Evolutionary conservation across 2,329 filamentous ascomycete genomes (phyloP).

Genomic region (Aspergillus hortae): DNA sequence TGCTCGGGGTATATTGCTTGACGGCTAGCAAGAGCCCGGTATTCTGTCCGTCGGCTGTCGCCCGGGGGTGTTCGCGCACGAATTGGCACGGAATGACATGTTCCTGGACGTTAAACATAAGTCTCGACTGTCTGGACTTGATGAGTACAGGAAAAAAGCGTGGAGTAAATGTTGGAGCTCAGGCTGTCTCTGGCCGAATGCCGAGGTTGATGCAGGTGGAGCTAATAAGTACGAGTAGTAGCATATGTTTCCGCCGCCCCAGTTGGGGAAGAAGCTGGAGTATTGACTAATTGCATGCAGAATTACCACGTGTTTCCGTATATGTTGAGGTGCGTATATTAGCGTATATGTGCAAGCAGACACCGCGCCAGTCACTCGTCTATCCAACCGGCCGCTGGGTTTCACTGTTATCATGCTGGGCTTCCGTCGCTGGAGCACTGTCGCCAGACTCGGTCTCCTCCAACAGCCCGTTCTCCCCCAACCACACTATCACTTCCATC

Average conservation of each 20-base stretch:
- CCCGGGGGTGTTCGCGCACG: neutral
- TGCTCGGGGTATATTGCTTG: conserved; percentile 1
- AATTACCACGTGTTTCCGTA: no score
- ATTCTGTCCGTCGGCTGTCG: neutral
- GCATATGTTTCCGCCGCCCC: no score
- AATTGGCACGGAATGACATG: conserved; percentile 1
- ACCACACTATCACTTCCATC: conserved; percentile 41
- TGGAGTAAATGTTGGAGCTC: no score
- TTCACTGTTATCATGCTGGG: neutral
- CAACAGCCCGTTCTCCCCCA: conserved; percentile 41
- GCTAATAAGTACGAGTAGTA: no score
- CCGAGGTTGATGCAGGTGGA: no score
- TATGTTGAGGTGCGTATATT: no score
- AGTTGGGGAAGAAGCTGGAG: no score
- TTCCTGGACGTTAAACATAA: neutral
- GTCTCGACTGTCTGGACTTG: neutral
- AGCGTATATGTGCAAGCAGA: no score
- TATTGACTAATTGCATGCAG: no score
- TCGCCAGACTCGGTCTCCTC: conserved; percentile 12
- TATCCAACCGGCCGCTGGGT: no score
- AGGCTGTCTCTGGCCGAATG: no score
- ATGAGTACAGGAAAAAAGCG: neutral
- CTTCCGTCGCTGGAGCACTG: conserved; percentile 9
- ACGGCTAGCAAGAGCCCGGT: neutral
- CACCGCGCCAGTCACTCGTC: no score